phyloP scores from a whole-genome alignment of 257 asterid genomes.

The Solanum pinnatisectum region DNA sequence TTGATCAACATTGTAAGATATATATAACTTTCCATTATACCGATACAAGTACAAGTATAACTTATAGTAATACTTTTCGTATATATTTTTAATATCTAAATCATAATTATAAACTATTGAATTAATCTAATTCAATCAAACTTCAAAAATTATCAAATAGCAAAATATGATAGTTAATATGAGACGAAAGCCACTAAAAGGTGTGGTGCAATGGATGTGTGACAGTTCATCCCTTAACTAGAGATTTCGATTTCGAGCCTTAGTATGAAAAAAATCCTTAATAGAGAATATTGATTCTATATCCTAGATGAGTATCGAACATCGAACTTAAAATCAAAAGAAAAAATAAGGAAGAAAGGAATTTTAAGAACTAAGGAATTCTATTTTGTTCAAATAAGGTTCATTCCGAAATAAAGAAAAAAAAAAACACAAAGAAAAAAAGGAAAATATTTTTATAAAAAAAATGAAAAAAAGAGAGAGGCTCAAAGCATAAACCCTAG shows the following conservation, averaged over 20 bases:
- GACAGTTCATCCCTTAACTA: not conserved
- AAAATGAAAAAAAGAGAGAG: not conserved
- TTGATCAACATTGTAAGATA: not conserved
- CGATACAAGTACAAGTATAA: not conserved
- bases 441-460: no score
- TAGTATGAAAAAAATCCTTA: no score
- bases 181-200: not conserved
- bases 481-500: slow-evolving; percentile 34
- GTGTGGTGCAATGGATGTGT: not conserved
- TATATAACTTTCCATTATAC: not conserved
- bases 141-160: not conserved
- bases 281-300: no score
- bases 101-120: not conserved
- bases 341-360: not conserved
- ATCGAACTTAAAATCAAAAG: no score
- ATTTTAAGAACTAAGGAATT: not conserved
- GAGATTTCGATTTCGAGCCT: no score
- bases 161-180: not conserved
- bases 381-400: not conserved
- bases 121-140: not conserved
- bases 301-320: not conserved
- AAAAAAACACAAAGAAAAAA: no score
- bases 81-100: not conserved
- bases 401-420: not conserved
- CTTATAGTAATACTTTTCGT: not conserved